Base-by-base conservation (phyloP, 2,329 filamentous ascomycete species). In the Fusarium buharicum region DNA sequence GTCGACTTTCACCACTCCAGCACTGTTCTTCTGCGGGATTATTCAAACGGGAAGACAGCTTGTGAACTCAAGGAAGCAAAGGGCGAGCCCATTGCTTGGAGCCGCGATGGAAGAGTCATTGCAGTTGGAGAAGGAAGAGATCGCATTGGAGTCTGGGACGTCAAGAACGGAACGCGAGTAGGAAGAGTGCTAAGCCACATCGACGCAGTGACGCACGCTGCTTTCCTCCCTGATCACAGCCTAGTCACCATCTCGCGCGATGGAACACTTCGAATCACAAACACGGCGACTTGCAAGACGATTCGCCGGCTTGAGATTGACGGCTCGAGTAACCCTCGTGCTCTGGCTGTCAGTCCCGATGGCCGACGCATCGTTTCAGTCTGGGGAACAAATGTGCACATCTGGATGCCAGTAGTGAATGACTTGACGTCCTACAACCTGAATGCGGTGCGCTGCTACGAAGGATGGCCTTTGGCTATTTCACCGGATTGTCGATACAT, bases 381-480 rank as follows among this genome's bases (percentile, higher is more conserved):
- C 47, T 79, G 77, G 78, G 76, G 74, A 44, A 56, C 72, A 1
- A 72, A 69, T 8, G 73, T 80, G 12, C 72, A 78, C 63, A 51
- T 75, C 38, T 80, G 78, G 78, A 51, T 72, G 40, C 73, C 77
- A 0, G 54, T 63, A 4, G 64, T 62, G 8, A 74, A 73, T 43
- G 64, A 72, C 47, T 30, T 79, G 41, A 72, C 73, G 1, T 75
- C 70, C 4, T 79, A 78, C 63, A 71, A 72, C 49, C 68, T 79
- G 31, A 68, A 73, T 50, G 55, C 69, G 4, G 69, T 74, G n/a
- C 70, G 78, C 16, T 36, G 40, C 40, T 57, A 36, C 13, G 78
- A 80, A 55, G 78, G 77, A 22, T 79, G 77, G 76, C 77, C 78
- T 17, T 62, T 80, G 47, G 71, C 69, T 33, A 70, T 79, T 28